Evolutionary conservation across 2,329 filamentous ascomycete genomes (phyloP).

Genomic region (Teratosphaeria destructans): DNA sequence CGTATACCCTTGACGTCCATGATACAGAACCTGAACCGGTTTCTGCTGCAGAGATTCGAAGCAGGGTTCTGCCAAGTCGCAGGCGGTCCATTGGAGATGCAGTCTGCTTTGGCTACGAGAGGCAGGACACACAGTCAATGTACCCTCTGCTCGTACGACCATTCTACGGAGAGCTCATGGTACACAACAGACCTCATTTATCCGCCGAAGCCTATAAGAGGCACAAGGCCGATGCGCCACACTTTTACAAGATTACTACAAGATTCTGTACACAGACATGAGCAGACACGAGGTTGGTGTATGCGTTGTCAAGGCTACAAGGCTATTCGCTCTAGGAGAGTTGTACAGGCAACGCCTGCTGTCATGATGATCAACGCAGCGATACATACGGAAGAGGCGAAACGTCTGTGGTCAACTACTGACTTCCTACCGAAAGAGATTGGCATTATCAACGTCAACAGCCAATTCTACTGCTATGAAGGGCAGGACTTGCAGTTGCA

Average conservation of each 20-base stretch:
- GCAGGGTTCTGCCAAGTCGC: constrained; percentile 57
- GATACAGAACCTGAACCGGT: constrained; percentile 77
- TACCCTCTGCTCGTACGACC: constrained; percentile 79
- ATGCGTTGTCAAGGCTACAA: constrained; percentile 84
- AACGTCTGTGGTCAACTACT: constrained; percentile 75
- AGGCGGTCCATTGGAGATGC: constrained; percentile 53
- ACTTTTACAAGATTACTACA: constrained; percentile 87
- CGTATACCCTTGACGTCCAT: constrained; percentile 66
- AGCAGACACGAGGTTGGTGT: constrained; percentile 87
- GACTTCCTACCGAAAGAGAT: constrained; percentile 92
- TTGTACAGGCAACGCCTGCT: constrained; percentile 67
- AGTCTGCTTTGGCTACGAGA: constrained; percentile 61
- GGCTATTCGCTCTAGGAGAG: constrained; percentile 73
- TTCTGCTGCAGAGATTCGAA: constrained; percentile 67
- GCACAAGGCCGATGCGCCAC: constrained; percentile 33
- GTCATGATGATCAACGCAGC: constrained; percentile 83
- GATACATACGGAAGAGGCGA: constrained; percentile 61
- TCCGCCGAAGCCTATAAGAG: constrained; percentile 37
- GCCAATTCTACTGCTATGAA: constrained; percentile 92
- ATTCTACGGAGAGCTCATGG: constrained; percentile 64
- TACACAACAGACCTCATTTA: constrained; percentile 83
- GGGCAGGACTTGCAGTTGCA: constrained; percentile 78
- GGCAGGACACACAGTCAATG: constrained; percentile 70
- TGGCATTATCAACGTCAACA: constrained; percentile 78
- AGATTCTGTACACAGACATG: constrained; percentile 79